A percentile compares a stretch with the other conserved stretches of the same genome.
Conservation (phyloP, 768 basidiomycete species). For the Leucogyrophana mollusca region DNA sequence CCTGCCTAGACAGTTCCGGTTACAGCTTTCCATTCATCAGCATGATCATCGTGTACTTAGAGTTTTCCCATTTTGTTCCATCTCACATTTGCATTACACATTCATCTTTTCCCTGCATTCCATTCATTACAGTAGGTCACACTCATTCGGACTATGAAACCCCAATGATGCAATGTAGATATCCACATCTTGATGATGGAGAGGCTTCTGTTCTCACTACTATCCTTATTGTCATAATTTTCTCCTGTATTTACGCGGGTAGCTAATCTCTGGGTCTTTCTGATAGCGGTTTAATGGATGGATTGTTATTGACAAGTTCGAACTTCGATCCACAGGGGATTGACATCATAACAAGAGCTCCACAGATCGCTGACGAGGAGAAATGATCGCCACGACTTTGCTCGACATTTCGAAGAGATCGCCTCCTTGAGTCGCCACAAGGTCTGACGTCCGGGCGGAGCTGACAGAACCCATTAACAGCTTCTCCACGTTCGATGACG, state of each 20-base stretch:
- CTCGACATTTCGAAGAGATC: slow-evolving; percentile 33
- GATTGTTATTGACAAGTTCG: no score
- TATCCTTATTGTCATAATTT: slow-evolving; percentile 9
- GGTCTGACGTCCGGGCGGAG: slow-evolving; percentile 13
- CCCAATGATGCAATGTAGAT: slow-evolving; percentile 5
- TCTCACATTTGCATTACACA: not conserved
- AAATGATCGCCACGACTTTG: slow-evolving; percentile 35
- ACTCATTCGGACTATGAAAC: slow-evolving; percentile 8
- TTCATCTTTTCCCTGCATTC: not conserved
- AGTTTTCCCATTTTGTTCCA: slow-evolving; percentile 4
- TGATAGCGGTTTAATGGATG: no score
- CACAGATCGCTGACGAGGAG: slow-evolving; percentile 23
- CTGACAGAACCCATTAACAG: slow-evolving; percentile 22
- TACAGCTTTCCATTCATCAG: not conserved
- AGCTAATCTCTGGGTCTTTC: no score
- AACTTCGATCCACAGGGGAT: no score
- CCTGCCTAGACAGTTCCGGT: slow-evolving; percentile 5
- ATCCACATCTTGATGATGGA: slow-evolving; percentile 3
- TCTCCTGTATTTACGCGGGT: slow-evolving; percentile 1
- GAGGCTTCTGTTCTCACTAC: not conserved
- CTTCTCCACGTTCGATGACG: slow-evolving; percentile 52
- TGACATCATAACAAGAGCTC: slow-evolving; percentile 23
- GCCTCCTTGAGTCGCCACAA: slow-evolving; percentile 33
- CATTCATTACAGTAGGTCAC: slow-evolving; percentile 2
- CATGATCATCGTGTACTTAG: slow-evolving; percentile 4